A percentile compares a stretch with the other conserved stretches of the same genome.
Evolutionary conservation across 2,329 filamentous ascomycete genomes (phyloP).

Genomic region (Beauveria pseudobassiana): DNA sequence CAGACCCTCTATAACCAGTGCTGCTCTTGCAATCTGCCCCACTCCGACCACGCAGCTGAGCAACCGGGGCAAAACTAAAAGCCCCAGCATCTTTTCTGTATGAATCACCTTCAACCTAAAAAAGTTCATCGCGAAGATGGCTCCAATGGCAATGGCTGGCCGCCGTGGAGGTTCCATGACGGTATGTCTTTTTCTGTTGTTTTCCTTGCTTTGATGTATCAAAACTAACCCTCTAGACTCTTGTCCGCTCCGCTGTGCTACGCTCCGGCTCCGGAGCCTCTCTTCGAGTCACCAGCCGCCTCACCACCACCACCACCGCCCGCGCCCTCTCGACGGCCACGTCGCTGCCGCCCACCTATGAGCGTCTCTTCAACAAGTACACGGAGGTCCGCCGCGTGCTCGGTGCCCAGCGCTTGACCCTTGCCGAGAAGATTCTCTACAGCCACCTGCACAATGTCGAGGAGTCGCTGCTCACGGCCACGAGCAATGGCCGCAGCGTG

Average conservation of each 20-base stretch:
- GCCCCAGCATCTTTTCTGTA: slow-evolving; percentile 16
- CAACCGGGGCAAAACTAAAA: slow-evolving; percentile 14
- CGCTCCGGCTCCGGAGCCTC: slow-evolving; percentile 22
- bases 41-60: slow-evolving; percentile 10
- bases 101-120: slow-evolving; percentile 5
- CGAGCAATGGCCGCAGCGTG: slow-evolving; percentile 75
- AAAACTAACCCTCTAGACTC: slow-evolving; percentile 23
- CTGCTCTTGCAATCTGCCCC: background rate
- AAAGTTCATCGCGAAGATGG: slow-evolving; percentile 27
- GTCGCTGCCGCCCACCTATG: slow-evolving; percentile 62
- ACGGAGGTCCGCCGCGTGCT: slow-evolving; percentile 68
- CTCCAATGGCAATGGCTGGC: slow-evolving; percentile 42
- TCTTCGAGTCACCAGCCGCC: slow-evolving; percentile 2
- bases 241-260: slow-evolving; percentile 26
- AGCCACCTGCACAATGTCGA: slow-evolving; percentile 86
- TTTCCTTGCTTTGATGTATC: background rate
- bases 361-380: slow-evolving; percentile 71
- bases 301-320: background rate
- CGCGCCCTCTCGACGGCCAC: slow-evolving; percentile 32
- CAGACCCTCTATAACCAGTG: background rate
- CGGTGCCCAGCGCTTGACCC: slow-evolving; percentile 61
- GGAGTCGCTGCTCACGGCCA: slow-evolving; percentile 76
- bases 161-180: slow-evolving; percentile 40
- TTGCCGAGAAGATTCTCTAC: slow-evolving; percentile 98
- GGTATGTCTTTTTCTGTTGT: slow-evolving; percentile 23